Evolutionary conservation across 2,329 filamentous ascomycete species (phyloP).

Genomic region (Fusarium brachygibbosum): DNA sequence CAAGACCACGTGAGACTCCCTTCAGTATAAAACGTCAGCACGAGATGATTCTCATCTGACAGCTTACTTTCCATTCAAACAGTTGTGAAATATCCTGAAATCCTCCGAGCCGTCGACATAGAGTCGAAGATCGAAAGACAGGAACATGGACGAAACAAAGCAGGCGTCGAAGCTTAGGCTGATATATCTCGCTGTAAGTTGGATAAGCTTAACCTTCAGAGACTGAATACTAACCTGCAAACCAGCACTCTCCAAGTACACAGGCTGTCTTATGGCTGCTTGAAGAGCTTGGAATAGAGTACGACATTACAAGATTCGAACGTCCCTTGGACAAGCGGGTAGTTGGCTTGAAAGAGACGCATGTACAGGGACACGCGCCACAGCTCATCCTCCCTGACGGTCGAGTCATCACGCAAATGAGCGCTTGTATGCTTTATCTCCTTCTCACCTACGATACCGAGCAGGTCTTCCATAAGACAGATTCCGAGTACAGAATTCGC

Average conservation of each 20-base stretch:
- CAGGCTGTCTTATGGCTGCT: background rate
- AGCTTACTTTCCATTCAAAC: accelerated
- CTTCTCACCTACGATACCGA: background rate
- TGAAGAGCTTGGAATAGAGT: background rate
- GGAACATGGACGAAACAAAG: background rate
- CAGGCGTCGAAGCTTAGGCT: background rate
- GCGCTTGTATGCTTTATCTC: background rate
- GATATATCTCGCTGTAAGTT: background rate
- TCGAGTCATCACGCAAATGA: background rate
- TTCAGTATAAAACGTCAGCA: background rate
- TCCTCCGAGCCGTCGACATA: too few relatives aligned
- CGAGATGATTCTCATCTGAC: too few relatives aligned
- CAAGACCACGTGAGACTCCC: background rate
- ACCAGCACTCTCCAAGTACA: background rate
- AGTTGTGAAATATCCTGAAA: accelerated
- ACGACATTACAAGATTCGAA: background rate
- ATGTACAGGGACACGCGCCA: background rate
- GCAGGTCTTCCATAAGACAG: background rate
- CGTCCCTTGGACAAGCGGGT: background rate
- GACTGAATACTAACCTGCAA: accelerated
- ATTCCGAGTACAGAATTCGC: background rate
- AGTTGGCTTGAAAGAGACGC: background rate
- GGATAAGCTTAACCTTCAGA: accelerated
- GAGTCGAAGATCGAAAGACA: accelerated
- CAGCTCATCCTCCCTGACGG: background rate